Evolutionary conservation across 1,139 yeast species (phyloP).

Genomic region (Sugiyamaella paludigena): DNA sequence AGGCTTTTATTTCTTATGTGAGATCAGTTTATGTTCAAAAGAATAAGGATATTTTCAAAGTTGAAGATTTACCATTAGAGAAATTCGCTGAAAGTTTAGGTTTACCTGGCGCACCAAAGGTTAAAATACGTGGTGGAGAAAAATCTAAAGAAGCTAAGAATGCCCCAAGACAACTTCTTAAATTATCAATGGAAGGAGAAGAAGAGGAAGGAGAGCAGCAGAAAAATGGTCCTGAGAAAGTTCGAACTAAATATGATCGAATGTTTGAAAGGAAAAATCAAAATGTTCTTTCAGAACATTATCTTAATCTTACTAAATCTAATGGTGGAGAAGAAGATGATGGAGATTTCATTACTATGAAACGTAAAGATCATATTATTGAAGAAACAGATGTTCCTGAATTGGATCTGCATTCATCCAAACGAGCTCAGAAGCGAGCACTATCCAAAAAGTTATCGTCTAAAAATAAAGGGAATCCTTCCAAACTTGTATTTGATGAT

Average conservation of each 20-base stretch:
- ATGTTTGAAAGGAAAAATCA: slow-evolving; percentile 96
- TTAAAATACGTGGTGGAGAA: slow-evolving; percentile 61
- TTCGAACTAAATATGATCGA: slow-evolving; percentile 86
- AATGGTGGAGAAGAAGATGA: slow-evolving; percentile 54
- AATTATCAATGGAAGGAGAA: slow-evolving; percentile 59
- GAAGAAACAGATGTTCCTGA: slow-evolving; percentile 64
- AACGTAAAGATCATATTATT: slow-evolving; percentile 70
- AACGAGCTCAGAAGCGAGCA: slow-evolving; percentile 84
- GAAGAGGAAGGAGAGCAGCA: slow-evolving; percentile 45
- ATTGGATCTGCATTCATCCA: slow-evolving; percentile 58
- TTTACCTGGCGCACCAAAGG: slow-evolving; percentile 92
- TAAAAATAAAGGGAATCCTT: slow-evolving; percentile 60
- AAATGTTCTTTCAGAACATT: slow-evolving; percentile 86
- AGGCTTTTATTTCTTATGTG: slow-evolving; percentile 89
- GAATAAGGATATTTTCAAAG: slow-evolving; percentile 75
- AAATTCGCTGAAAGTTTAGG: slow-evolving; percentile 86
- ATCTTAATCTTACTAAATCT: slow-evolving; percentile 54
- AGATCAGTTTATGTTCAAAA: slow-evolving; percentile 81
- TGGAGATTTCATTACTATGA: slow-evolving; percentile 80
- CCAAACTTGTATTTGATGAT: slow-evolving; percentile 84
- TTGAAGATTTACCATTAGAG: slow-evolving; percentile 75
- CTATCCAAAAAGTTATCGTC: slow-evolving; percentile 76
- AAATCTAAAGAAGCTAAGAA: slow-evolving; percentile 74
- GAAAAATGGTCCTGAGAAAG: slow-evolving; percentile 40
- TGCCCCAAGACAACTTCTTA: slow-evolving; percentile 65